Percentiles rank a stretch among this genome's conserved stretches.
Evolutionary conservation across 371 early-diverging fungal species (phyloP).

Genomic region (Nematocida parisii): DNA sequence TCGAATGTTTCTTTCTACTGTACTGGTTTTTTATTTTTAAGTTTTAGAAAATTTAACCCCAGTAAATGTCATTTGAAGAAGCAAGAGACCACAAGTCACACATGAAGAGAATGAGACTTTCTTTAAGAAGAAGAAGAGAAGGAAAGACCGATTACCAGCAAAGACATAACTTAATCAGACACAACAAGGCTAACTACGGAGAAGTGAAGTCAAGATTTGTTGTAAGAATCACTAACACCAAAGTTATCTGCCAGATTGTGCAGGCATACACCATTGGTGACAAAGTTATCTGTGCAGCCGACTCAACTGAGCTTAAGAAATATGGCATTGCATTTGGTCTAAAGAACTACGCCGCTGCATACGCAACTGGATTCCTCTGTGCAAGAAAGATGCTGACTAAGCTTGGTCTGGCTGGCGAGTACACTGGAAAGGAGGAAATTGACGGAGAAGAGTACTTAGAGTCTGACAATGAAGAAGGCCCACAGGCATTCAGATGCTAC

Average conservation of each 20-base stretch:
- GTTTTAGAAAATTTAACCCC: conserved; percentile 47
- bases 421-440: conserved; percentile 81
- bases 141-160: conserved; percentile 99
- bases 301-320: conserved; percentile 91
- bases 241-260: conserved; percentile 92
- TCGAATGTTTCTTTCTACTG: background rate
- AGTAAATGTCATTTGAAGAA: conserved; percentile 48
- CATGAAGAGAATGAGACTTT: conserved; percentile 58
- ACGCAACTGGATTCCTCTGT: conserved; percentile 93
- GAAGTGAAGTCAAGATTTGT: conserved; percentile 98
- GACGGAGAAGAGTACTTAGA: conserved; percentile 84
- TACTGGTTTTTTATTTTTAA: conserved; percentile 22
- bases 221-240: conserved; percentile 97
- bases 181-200: conserved; percentile 99
- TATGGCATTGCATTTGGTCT: conserved; percentile 97
- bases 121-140: conserved; percentile 73
- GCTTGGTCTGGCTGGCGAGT: conserved; percentile 81
- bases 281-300: conserved; percentile 89
- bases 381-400: conserved; percentile 86
- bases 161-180: conserved; percentile 91
- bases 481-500: conserved; percentile 95
- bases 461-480: conserved; percentile 83
- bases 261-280: conserved; percentile 98
- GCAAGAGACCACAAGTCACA: conserved; percentile 19
- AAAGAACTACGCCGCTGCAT: conserved; percentile 99